Evolutionary conservation across 2,329 filamentous ascomycete genomes (phyloP).

Genomic region (Fonsecaea nubica): DNA sequence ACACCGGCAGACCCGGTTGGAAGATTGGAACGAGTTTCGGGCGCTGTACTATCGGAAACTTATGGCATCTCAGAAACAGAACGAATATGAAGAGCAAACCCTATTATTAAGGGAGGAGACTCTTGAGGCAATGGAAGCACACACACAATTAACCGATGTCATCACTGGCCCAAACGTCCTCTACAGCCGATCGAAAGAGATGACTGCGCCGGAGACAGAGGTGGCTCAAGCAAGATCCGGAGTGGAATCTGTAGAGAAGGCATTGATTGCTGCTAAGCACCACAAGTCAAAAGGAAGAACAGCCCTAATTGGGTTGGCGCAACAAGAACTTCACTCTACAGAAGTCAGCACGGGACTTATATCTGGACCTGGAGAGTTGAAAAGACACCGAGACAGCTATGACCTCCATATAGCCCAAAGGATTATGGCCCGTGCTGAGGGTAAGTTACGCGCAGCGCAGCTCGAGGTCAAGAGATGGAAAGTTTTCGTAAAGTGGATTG

Average conservation of each 20-base stretch:
- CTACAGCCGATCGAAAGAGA: slow-evolving; percentile 5
- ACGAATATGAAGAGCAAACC: background rate
- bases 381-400: no score
- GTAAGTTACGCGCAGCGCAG: background rate
- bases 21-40: slow-evolving; percentile 24
- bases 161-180: slow-evolving; percentile 13
- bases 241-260: no score
- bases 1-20: slow-evolving; percentile 22
- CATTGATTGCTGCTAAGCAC: no score
- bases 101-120: slow-evolving; percentile 4
- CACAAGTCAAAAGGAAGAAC: no score
- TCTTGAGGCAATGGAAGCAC: background rate
- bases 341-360: no score
- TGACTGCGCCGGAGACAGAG: no score
- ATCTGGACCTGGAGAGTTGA: no score
- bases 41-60: slow-evolving; percentile 11
- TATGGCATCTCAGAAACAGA: background rate
- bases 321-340: no score
- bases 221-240: no score
- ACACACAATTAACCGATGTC: slow-evolving; percentile 17
- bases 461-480: slow-evolving; percentile 11
- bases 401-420: no score
- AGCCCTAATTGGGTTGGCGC: no score
- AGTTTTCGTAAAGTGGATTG: slow-evolving; percentile 23
- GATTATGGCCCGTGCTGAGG: no score